Evolutionary conservation across 495 filamentous ascomycete genomes (phyloP), one percentile per base, ranked within the genome.

Genomic region (Hypoxylon crocopeplum): DNA sequence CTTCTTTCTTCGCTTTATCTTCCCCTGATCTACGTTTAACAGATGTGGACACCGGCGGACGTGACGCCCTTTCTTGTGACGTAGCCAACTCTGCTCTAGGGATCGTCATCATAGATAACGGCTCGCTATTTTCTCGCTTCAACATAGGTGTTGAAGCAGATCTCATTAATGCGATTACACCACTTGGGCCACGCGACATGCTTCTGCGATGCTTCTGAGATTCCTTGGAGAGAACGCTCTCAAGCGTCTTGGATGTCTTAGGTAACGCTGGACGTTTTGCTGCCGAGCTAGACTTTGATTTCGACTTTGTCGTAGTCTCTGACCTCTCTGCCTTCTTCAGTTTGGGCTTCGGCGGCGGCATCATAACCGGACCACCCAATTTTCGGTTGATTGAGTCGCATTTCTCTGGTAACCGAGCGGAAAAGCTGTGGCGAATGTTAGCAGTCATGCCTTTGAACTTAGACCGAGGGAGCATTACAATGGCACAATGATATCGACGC

Each of bases 401-500:
- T 38, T 89, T 81, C 20, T 92, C 87, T 5, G 93, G 93, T 7
- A 97, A 76, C 17, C 93, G 87, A 10, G 91, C 83, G 29, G 86
- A 86, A 66, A 95, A 98, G 77, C 86, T 87, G 32, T 67, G 68
- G 55, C 56, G 36, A 51, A 30, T 32, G 55, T 56, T 41, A 69
- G 64, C 53, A 30, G 50, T 40, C 7, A 45, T 19, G 7, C 34
- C 21, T 12, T 15, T n/a, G 20, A 13, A 25, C 5, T 2, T n/a
- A 7, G 1, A 16, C 13, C 13, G n/a, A 45, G 7, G 19, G 24
- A 29, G 16, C 74, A 84, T 83, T 79, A 89, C 86, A 98, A 98
- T 38, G 94, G 93, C 32, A 95, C 75, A 64, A 98, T 87, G 45
- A 98, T 91, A 71, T 98, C 93, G 1, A 92, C 82, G 69, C 92